Conservation (phyloP, 2,329 filamentous ascomycete genomes). For the Fusarium paranaense region DNA sequence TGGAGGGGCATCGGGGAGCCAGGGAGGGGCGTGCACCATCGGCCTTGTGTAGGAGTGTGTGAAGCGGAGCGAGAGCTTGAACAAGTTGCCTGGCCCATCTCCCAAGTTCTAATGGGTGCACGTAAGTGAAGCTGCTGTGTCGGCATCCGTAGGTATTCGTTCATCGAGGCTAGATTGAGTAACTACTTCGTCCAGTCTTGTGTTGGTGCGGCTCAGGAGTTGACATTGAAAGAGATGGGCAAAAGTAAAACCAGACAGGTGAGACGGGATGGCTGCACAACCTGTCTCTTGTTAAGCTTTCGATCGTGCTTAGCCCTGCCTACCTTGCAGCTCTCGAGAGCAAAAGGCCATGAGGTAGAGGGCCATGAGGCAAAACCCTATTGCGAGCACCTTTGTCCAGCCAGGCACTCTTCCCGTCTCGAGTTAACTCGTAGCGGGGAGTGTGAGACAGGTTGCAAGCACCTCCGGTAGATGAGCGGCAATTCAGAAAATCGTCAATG, state of each 20-base stretch:
- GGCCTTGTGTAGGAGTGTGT: constrained; percentile 10
- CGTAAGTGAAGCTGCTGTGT: constrained; percentile 2
- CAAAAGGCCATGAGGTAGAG: constrained; percentile 6
- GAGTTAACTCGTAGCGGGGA: constrained; percentile 12
- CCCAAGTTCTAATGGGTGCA: constrained; percentile 8
- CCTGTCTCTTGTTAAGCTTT: constrained; percentile 18
- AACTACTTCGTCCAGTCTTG: neutral
- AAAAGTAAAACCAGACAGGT: neutral
- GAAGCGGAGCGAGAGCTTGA: constrained; percentile 8
- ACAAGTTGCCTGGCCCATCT: constrained; percentile 7
- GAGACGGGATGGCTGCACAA: neutral
- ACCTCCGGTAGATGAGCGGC: constrained; percentile 33
- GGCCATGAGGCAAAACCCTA: constrained; percentile 26
- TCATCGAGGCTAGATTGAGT: neutral
- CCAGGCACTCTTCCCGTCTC: constrained; percentile 19
- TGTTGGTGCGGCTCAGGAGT: neutral
- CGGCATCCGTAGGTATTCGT: neutral
- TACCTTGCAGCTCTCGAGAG: constrained; percentile 18
- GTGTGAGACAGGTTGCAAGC: constrained; percentile 25
- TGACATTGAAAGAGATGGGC: neutral
- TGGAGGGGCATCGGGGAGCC: constrained; percentile 39
- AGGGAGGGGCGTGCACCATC: constrained; percentile 36
- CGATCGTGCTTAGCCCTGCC: constrained; percentile 9
- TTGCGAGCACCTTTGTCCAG: constrained; percentile 4
- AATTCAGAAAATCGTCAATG: constrained; percentile 35